Evolutionary conservation across 129 eudicot species (phyloP).

Genomic region (Erigeron canadensis): DNA sequence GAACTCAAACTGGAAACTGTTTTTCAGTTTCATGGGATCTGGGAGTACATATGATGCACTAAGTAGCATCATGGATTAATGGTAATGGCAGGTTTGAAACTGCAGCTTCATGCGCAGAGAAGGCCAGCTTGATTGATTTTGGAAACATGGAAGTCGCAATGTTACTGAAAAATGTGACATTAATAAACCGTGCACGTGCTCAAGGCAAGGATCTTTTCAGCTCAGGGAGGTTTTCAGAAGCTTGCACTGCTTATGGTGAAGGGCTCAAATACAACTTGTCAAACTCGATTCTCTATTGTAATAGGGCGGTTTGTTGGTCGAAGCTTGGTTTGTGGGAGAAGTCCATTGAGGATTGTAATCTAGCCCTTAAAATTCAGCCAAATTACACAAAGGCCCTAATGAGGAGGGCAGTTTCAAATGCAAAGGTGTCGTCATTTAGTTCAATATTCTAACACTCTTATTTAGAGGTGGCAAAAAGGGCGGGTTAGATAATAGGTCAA

Average conservation of each 20-base stretch:
- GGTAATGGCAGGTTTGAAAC: slow-evolving; percentile 52
- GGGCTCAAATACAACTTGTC: slow-evolving; percentile 51
- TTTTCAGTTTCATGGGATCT: slow-evolving; percentile 18
- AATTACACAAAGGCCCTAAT: slow-evolving; percentile 57
- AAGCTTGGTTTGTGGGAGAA: slow-evolving; percentile 60
- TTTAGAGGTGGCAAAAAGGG: slow-evolving; percentile 2
- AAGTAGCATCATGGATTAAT: slow-evolving; percentile 10
- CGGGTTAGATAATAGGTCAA: background rate
- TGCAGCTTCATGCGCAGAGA: slow-evolving; percentile 52
- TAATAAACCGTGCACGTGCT: slow-evolving; percentile 45
- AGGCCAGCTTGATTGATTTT: slow-evolving; percentile 42
- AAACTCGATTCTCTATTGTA: slow-evolving; percentile 53
- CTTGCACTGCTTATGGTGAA: slow-evolving; percentile 56
- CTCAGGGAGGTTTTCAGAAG: slow-evolving; percentile 49
- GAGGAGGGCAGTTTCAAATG: slow-evolving; percentile 58
- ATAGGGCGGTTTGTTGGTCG: slow-evolving; percentile 65
- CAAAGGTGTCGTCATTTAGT: slow-evolving; percentile 39
- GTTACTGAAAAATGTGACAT: slow-evolving; percentile 45
- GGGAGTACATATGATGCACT: slow-evolving; percentile 16
- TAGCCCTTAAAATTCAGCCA: slow-evolving; percentile 55
- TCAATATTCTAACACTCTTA: background rate
- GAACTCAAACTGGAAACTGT: slow-evolving; percentile 13
- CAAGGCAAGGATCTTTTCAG: slow-evolving; percentile 52
- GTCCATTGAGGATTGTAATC: slow-evolving; percentile 52
- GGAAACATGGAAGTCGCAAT: slow-evolving; percentile 48